These are phyloP conservation scores for Penicillium pancosmium DNA, from an alignment of 495 filamentous ascomycete species.

Conservation along the genomic window DNA sequence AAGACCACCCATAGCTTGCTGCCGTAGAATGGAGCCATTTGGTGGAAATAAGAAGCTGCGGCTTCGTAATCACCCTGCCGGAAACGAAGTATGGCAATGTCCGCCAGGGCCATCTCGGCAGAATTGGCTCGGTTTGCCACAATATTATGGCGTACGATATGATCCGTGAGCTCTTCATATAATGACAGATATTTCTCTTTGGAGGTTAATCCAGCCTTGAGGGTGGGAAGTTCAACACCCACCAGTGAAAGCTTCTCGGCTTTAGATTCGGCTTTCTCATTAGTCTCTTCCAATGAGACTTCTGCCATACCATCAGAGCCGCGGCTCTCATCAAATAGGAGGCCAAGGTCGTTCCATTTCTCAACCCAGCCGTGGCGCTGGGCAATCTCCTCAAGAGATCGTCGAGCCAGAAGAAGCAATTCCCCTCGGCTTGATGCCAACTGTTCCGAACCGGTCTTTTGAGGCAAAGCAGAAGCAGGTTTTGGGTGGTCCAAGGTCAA, in stretches of 20 bases:
- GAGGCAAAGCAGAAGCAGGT: slow-evolving; percentile 22
- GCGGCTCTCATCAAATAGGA: slow-evolving; percentile 52
- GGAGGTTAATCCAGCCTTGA: slow-evolving; percentile 36
- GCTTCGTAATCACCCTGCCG: slow-evolving; percentile 66
- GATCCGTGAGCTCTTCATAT: slow-evolving; percentile 72
- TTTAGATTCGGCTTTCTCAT: slow-evolving; percentile 34
- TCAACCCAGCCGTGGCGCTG: slow-evolving; percentile 73
- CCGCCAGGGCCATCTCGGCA: slow-evolving; percentile 74
- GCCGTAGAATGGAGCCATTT: slow-evolving; percentile 81
- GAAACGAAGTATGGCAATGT: slow-evolving; percentile 84
- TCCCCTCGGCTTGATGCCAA: slow-evolving; percentile 82
- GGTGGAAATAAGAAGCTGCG: slow-evolving; percentile 78
- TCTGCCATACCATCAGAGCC: slow-evolving; percentile 52
- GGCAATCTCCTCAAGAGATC: slow-evolving; percentile 74
- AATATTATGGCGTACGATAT: slow-evolving; percentile 71
- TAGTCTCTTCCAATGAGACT: slow-evolving; percentile 42
- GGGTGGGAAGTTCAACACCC: slow-evolving; percentile 34
- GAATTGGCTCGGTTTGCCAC: slow-evolving; percentile 76
- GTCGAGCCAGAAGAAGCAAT: slow-evolving; percentile 76
- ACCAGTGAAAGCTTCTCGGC: slow-evolving; percentile 40
- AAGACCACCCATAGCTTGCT: slow-evolving; percentile 77
- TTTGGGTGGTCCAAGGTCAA: slow-evolving; percentile 37
- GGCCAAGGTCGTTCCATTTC: slow-evolving; percentile 68
- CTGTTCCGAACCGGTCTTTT: slow-evolving; percentile 74
- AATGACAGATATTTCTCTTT: slow-evolving; percentile 54